Evolutionary conservation across 2,329 filamentous ascomycete genomes (phyloP).

Genomic region (Rosellinia necatrix): DNA sequence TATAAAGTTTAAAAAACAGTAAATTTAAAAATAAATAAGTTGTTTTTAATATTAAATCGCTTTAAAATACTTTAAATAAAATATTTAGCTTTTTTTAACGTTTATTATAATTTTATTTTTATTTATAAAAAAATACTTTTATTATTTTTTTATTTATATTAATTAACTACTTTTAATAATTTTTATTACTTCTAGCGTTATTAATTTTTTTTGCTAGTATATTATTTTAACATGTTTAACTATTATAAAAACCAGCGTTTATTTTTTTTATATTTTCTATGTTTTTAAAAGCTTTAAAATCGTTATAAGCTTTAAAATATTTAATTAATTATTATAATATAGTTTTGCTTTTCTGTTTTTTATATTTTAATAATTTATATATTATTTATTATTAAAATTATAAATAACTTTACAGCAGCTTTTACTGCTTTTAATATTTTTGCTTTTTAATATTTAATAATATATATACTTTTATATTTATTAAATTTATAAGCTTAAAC

Average conservation of each 20-base stretch:
- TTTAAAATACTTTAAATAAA: constrained; percentile 13
- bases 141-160: constrained; percentile 10
- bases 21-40: too few relatives aligned
- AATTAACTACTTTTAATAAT: constrained; percentile 3
- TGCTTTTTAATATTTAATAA: background rate
- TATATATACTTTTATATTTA: background rate
- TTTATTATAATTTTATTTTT: constrained; percentile 7
- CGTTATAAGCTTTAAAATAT: background rate
- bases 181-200: constrained; percentile 8
- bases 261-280: background rate
- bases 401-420: background rate
- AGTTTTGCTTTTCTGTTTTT: background rate
- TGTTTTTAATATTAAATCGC: constrained; percentile 7
- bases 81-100: constrained; percentile 4
- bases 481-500: constrained; percentile 11
- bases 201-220: constrained; percentile 8
- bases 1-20: too few relatives aligned
- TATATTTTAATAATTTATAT: background rate
- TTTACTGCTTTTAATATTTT: constrained; percentile 2
- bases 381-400: background rate
- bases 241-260: background rate
- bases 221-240: background rate
- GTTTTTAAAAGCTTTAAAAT: background rate
- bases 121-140: constrained; percentile 9
- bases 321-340: background rate